Percentiles rank a stretch among this genome's conserved stretches.
Conservation (phyloP, 23 red algal genomes). For the Gracilaria domingensis region DNA sequence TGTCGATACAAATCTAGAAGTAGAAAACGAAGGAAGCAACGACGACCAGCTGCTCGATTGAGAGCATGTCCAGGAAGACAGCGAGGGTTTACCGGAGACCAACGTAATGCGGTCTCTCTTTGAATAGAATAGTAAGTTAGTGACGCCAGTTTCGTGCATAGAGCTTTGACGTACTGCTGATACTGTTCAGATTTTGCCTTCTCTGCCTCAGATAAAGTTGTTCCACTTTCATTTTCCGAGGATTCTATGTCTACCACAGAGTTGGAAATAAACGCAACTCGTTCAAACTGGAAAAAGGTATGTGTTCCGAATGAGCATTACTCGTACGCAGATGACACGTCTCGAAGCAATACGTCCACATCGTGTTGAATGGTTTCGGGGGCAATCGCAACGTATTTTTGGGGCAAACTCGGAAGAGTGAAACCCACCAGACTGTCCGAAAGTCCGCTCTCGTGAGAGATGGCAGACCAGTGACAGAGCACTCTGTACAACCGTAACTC, state of each 20-base stretch:
- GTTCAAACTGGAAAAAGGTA: constrained; percentile 58
- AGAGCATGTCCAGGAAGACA: no score
- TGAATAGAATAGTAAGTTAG: no score
- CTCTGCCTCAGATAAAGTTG: constrained; percentile 41
- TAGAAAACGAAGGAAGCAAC: no score
- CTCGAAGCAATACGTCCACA: constrained; percentile 63
- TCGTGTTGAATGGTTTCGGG: constrained; percentile 60
- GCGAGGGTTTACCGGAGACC: no score
- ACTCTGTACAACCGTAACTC: no score
- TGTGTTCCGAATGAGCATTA: constrained; percentile 73
- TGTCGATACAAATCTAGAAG: no score
- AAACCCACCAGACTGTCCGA: no score
- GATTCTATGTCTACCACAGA: constrained; percentile 16
- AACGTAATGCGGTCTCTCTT: no score
- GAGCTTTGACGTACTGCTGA: constrained; percentile 40
- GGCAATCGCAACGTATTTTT: constrained; percentile 66
- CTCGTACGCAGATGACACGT: constrained; percentile 64
- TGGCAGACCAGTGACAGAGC: no score
- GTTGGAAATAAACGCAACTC: constrained; percentile 56
- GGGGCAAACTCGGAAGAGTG: no score
- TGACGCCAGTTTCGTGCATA: constrained; percentile 53
- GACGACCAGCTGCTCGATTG: no score
- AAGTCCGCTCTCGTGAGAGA: no score
- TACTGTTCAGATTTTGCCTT: constrained; percentile 62
- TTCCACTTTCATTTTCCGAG: constrained; percentile 2